Percentiles rank a stretch among this genome's conserved stretches.
Conservation (phyloP, 345 rosid species). For the Eutrema heterophyllum region DNA sequence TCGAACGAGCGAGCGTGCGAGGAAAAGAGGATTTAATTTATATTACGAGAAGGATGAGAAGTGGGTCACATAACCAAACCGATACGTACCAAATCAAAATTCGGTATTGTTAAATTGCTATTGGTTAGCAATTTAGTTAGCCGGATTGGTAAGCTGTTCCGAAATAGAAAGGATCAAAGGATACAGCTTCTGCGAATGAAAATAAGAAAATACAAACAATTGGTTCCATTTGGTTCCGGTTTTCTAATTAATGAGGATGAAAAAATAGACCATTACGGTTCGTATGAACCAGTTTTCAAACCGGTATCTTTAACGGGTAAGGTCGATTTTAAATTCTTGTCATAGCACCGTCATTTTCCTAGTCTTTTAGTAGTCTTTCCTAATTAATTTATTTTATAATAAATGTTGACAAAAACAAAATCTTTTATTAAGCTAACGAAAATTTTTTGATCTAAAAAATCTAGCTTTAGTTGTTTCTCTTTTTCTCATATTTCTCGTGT, state of each 20-base stretch:
- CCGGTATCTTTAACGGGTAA: background rate
- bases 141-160: no score
- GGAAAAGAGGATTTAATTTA: conserved; percentile 14
- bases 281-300: background rate
- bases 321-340: background rate
- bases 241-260: background rate
- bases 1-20: conserved; percentile 13
- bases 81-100: background rate
- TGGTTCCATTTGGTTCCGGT: background rate
- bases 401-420: background rate
- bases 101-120: background rate
- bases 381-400: no score
- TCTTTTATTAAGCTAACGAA: no score
- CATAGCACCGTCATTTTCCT: background rate
- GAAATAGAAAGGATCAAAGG: no score
- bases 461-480: no score
- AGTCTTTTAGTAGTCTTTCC: no score
- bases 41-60: conserved; percentile 7
- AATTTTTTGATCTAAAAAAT: no score
- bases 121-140: background rate
- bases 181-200: no score
- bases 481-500: no score
- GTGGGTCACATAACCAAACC: conserved; percentile 9
- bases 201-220: no score
- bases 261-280: background rate